Conservation (phyloP, 2,329 filamentous ascomycete genomes). For the Trichoderma semiorbis region DNA sequence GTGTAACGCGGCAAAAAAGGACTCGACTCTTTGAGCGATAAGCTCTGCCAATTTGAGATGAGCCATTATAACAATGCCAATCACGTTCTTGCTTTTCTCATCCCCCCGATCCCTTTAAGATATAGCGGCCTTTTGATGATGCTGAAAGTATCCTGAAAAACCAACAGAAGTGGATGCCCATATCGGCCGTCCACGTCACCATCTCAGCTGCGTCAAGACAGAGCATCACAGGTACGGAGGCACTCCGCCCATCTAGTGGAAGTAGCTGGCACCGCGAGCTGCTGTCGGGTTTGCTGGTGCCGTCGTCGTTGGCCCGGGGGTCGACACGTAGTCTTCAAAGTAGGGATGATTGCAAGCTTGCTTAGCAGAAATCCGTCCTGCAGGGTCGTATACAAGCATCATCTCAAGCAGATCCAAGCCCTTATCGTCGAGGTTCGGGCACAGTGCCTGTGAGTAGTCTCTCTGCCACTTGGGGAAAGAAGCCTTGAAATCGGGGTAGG, state of each 20-base stretch:
- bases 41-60: not conserved
- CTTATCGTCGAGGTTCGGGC: constrained; percentile 67
- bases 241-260: constrained; percentile 32
- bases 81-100: not conserved
- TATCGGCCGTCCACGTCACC: not conserved
- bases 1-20: not conserved
- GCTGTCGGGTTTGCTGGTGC: constrained; percentile 20
- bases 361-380: constrained; percentile 83
- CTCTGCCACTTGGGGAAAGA: constrained; percentile 90
- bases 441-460: constrained; percentile 62
- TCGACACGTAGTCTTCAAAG: constrained; percentile 51
- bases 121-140: not conserved
- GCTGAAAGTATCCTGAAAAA: constrained; percentile 25
- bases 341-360: constrained; percentile 81
- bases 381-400: constrained; percentile 84
- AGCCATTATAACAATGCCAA: not conserved
- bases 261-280: constrained; percentile 35
- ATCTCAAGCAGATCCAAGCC: constrained; percentile 65
- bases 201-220: not conserved
- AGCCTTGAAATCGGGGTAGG: constrained; percentile 88
- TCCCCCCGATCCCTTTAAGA: not conserved
- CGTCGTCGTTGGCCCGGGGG: constrained; percentile 27
- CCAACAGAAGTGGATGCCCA: not conserved
- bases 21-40: not conserved
- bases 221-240: constrained; percentile 23